Evolutionary conservation across 2,329 filamentous ascomycete genomes (phyloP).

Genomic region (Colletotrichum tropicicola): DNA sequence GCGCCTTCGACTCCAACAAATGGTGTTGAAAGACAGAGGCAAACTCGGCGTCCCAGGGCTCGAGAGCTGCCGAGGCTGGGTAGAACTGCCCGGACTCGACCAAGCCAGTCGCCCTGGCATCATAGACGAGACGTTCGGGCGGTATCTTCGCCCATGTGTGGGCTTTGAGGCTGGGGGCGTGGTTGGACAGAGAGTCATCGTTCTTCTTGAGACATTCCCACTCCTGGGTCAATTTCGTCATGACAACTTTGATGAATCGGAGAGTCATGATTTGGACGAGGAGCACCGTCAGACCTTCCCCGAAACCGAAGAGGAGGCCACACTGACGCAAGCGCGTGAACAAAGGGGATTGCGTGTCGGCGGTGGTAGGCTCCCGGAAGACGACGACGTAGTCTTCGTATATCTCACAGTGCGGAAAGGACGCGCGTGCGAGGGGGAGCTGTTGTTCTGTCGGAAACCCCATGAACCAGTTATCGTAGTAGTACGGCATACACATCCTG

Average conservation of each 20-base stretch:
- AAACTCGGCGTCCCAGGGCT: neutral
- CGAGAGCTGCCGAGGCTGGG: neutral
- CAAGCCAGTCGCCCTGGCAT: neutral
- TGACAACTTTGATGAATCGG: neutral
- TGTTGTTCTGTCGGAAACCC: neutral
- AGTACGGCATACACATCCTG: neutral
- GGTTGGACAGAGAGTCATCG: neutral
- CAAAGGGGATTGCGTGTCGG: neutral
- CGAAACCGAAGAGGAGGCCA: conserved; percentile 13
- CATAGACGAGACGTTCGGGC: neutral
- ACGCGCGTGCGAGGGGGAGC: neutral
- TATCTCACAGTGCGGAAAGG: neutral
- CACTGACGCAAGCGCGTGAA: neutral
- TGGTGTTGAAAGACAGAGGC: neutral
- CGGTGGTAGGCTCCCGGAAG: neutral
- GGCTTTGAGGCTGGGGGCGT: neutral
- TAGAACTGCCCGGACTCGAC: neutral
- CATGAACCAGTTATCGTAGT: conserved; percentile 21
- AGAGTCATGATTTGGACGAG: conserved; percentile 1
- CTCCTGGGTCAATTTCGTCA: neutral
- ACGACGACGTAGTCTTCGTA: neutral
- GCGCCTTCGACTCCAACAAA: neutral
- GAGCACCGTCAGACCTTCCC: conserved; percentile 16
- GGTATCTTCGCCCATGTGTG: neutral
- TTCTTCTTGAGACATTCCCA: neutral